Evolutionary conservation across 2,329 filamentous ascomycete genomes (phyloP), one percentile per base, ranked within the genome.

Genomic region (Hymenoscyphus occultus): DNA sequence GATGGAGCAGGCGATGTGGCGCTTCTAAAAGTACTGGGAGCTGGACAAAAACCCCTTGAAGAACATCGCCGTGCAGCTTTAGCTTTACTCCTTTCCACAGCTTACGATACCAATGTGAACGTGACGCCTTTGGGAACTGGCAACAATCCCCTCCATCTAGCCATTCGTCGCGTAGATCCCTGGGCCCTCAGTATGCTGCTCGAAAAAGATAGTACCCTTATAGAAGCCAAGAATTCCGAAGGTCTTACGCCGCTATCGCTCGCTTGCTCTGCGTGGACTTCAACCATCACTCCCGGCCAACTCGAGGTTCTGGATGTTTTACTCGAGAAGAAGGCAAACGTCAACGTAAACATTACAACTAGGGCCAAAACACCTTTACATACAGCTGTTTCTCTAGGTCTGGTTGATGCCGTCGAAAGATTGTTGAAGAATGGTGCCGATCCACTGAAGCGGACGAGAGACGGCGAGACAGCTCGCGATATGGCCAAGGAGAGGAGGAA

Each of bases 91-190:
- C 56, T 67, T 16, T 64, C 62, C 12, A 56, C 59, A 58, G 16
- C 28, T 16, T 57, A 57, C 16, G 60, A 54, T 39, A 67, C 60
- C 31, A 58, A 67, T 39, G 39, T 61, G 32, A 59, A 58, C 10
- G 58, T 65, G 14, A 63, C 65, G 1, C 65, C 57, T 10, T 40
- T 61, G 7, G 57, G 63, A 7, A 67, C 65, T 3, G 48, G 59
- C 28, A 67, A 67, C 40, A 65, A 59, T 19, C 65, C 65, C n/a
- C 57, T 67, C 13, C 65, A 67, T 48, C 63, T 67, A 13, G 65
- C 63, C 31, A 45, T 67, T 42, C 65, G 65, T 32, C 39, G 60
- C 22, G 56, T 59, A 14, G 65, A 67, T 56, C 45, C 60, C 6
- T 67, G 58, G 39, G 60, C 65, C 9, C 62, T 67, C n/a, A 58